Evolutionary conservation across 306 rosid genomes (phyloP).

Genomic region (Sindora glabra): DNA sequence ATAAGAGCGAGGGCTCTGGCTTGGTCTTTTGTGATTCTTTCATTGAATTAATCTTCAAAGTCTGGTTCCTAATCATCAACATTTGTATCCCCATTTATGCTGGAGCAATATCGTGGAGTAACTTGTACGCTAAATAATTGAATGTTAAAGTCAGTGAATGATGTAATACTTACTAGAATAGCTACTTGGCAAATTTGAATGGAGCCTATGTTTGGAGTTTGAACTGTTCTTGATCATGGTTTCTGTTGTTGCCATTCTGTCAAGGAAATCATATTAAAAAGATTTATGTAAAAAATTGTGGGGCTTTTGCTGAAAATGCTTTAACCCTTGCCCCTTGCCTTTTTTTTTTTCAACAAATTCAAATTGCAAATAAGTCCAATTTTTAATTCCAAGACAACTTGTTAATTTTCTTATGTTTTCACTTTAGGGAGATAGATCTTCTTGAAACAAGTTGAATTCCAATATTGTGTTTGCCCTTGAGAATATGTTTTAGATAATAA

Average conservation of each 20-base stretch:
- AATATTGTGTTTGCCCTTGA: neutral
- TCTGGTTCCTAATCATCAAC: neutral
- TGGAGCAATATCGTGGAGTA: neutral
- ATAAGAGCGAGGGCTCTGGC: too few relatives aligned
- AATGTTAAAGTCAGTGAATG: neutral
- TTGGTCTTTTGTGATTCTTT: neutral
- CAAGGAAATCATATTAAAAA: neutral
- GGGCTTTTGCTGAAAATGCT: neutral
- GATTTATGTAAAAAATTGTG: neutral
- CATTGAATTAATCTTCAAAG: neutral
- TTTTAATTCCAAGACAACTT: neutral
- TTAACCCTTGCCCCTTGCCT: neutral
- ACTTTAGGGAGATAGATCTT: neutral
- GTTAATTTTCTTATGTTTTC: neutral
- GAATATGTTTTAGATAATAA: neutral
- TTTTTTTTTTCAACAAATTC: neutral
- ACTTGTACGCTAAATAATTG: neutral
- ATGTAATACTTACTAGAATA: too few relatives aligned
- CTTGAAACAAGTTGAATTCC: neutral
- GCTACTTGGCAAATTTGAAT: too few relatives aligned
- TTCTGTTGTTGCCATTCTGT: slow-evolving; percentile 1
- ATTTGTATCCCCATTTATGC: neutral
- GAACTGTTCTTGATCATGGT: neutral
- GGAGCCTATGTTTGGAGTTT: too few relatives aligned
- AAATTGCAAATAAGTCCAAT: neutral